A percentile compares a stretch with the other conserved stretches of the same genome.
Conservation (phyloP, 352 stramenopile species). For the Phytophthora syringae region DNA sequence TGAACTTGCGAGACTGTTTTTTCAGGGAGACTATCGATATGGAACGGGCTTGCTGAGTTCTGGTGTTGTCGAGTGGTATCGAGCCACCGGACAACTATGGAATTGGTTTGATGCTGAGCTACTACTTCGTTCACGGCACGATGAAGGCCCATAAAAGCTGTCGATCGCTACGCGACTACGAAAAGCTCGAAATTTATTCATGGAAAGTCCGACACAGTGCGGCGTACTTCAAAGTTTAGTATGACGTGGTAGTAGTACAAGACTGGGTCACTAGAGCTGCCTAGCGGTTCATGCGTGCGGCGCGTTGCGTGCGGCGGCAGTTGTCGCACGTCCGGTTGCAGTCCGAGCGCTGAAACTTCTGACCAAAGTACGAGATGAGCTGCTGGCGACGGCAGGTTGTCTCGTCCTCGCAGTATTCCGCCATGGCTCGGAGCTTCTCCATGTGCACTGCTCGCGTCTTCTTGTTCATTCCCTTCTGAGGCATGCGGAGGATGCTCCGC, state of each 20-base stretch:
- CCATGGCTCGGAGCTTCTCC: slow-evolving; percentile 82
- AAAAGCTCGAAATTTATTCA: too few relatives aligned
- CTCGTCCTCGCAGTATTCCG: slow-evolving; percentile 80
- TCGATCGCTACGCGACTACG: too few relatives aligned
- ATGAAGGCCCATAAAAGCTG: too few relatives aligned
- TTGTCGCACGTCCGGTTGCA: slow-evolving; percentile 74
- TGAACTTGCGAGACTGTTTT: too few relatives aligned
- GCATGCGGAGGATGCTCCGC: slow-evolving; percentile 79
- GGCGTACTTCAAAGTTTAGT: not conserved
- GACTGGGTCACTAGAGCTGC: too few relatives aligned
- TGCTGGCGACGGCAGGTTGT: slow-evolving; percentile 77
- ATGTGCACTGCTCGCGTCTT: slow-evolving; percentile 75
- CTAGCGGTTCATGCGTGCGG: slow-evolving; percentile 28
- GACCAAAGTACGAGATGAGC: slow-evolving; percentile 83
- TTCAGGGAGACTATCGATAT: too few relatives aligned
- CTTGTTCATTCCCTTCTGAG: slow-evolving; percentile 80
- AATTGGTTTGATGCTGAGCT: too few relatives aligned
- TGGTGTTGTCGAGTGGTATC: too few relatives aligned
- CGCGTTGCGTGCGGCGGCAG: slow-evolving; percentile 55
- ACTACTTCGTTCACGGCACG: too few relatives aligned
- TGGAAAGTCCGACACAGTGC: slow-evolving; percentile 10
- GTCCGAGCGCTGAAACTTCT: slow-evolving; percentile 70
- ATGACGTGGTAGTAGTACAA: not conserved
- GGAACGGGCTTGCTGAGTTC: too few relatives aligned
- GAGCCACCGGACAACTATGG: too few relatives aligned